phyloP scores from a whole-genome alignment of 331 rosid genomes.

The Rosa hybrid region DNA sequence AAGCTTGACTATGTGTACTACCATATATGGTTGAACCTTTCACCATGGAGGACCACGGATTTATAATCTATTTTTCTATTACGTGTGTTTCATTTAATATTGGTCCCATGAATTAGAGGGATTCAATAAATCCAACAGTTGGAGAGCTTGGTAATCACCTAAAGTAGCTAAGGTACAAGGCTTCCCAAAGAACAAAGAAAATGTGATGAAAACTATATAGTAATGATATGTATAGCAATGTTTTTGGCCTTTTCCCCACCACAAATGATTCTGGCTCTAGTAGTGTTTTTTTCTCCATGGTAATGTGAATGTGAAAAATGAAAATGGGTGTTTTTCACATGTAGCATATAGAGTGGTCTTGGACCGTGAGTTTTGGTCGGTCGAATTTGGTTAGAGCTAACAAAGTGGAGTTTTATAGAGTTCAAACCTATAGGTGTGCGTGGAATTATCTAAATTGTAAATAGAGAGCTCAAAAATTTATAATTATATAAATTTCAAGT shows the following conservation, averaged over 20 bases:
- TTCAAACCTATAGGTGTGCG: no score
- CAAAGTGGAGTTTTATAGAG: no score
- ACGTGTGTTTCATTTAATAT: background rate
- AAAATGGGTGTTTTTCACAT: background rate
- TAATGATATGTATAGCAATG: background rate
- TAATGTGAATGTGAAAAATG: no score
- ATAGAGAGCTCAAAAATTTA: no score
- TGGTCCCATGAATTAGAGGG: constrained; percentile 18
- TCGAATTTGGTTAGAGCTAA: no score
- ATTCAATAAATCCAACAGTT: constrained; percentile 27
- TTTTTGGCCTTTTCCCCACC: background rate
- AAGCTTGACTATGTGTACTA: background rate
- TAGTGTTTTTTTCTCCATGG: background rate
- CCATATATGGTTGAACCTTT: background rate
- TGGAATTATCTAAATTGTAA: no score
- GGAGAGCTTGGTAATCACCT: background rate
- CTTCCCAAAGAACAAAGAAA: background rate
- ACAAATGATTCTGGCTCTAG: background rate
- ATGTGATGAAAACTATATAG: constrained; percentile 1
- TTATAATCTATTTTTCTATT: background rate
- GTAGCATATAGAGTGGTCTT: no score
- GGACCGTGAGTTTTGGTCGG: no score
- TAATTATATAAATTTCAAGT: no score
- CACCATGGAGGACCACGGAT: constrained; percentile 16
- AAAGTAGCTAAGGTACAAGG: background rate